Conservation (phyloP, 108 stramenopile genomes). For the Nitzschia sp. region DNA sequence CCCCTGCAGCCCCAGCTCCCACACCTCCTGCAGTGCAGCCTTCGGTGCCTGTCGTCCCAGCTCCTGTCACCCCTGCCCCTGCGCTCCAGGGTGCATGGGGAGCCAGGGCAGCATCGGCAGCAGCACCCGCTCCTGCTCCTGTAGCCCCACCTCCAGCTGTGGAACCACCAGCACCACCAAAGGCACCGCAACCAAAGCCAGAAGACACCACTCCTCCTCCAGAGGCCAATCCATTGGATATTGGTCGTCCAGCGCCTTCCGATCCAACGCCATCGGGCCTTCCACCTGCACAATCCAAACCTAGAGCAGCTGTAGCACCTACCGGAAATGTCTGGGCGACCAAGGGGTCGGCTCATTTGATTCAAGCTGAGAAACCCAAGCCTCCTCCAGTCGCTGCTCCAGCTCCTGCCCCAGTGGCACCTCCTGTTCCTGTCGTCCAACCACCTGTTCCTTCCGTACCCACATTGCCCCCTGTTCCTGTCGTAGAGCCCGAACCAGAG, state of each 20-base stretch:
- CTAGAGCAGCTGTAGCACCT: slow-evolving; percentile 31
- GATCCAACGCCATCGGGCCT: slow-evolving; percentile 60
- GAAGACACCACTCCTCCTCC: slow-evolving; percentile 16
- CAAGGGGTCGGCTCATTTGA: slow-evolving; percentile 83
- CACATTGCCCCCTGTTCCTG: not conserved
- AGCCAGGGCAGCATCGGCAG: slow-evolving; percentile 29
- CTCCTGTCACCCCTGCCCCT: slow-evolving; percentile 45
- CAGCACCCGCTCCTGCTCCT: slow-evolving; percentile 32
- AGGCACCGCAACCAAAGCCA: slow-evolving; percentile 6
- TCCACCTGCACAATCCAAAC: slow-evolving; percentile 4
- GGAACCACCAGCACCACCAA: slow-evolving; percentile 20
- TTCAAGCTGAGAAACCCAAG: slow-evolving; percentile 66
- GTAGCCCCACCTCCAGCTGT: slow-evolving; percentile 11
- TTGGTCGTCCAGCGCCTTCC: slow-evolving; percentile 22
- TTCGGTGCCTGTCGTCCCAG: slow-evolving; percentile 46
- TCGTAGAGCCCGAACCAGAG: slow-evolving; percentile 8
- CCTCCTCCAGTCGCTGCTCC: slow-evolving; percentile 43
- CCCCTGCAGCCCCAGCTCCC: not conserved
- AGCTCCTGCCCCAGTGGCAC: slow-evolving; percentile 20
- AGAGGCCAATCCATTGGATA: slow-evolving; percentile 39
- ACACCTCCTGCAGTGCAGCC: slow-evolving; percentile 28
- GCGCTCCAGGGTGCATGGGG: slow-evolving; percentile 72
- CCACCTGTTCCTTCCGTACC: not conserved
- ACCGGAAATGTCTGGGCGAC: slow-evolving; percentile 87
- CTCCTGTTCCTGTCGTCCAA: slow-evolving; percentile 19